These are phyloP conservation scores for Botrytis squamosa DNA, from an alignment of 2,329 filamentous ascomycete species.

Conservation along the genomic window DNA sequence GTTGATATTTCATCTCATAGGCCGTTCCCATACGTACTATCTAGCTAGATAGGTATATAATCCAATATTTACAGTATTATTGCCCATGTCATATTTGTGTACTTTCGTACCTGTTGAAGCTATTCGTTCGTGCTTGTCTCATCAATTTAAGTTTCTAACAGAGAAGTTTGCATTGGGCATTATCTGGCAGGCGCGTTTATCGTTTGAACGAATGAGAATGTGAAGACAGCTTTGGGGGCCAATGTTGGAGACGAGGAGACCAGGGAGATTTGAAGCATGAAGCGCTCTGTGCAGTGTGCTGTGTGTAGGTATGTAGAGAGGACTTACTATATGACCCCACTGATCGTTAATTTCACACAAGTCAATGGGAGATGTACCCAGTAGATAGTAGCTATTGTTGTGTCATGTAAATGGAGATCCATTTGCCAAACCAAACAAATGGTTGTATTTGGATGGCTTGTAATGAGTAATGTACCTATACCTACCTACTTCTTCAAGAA, in stretches of 20 bases:
- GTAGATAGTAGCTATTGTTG: not conserved
- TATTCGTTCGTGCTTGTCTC: slow-evolving; percentile 15
- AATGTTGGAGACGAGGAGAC: not conserved
- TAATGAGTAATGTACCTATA: not conserved
- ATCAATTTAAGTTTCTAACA: slow-evolving; percentile 18
- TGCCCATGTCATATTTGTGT: not conserved
- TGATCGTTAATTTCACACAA: slow-evolving; percentile 4
- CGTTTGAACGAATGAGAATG: slow-evolving; percentile 4
- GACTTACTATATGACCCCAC: not conserved
- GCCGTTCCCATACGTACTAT: not conserved
- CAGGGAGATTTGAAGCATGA: slow-evolving; percentile 6
- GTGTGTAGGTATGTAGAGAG: not conserved
- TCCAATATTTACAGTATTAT: not conserved
- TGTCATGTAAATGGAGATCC: slow-evolving; percentile 1
- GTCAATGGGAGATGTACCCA: not conserved
- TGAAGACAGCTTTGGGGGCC: not conserved
- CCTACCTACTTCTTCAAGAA: not conserved
- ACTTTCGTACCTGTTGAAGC: not conserved
- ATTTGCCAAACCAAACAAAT: not conserved
- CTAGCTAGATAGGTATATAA: not conserved
- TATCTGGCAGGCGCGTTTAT: slow-evolving; percentile 9
- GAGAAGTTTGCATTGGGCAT: slow-evolving; percentile 20
- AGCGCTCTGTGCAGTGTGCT: slow-evolving; percentile 11
- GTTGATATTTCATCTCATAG: slow-evolving; percentile 4
- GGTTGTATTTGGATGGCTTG: not conserved